Evolutionary conservation across 2,329 filamentous ascomycete species (phyloP), one percentile per base, ranked within the genome.

Genomic region (Chalaropsis ovoidea): DNA sequence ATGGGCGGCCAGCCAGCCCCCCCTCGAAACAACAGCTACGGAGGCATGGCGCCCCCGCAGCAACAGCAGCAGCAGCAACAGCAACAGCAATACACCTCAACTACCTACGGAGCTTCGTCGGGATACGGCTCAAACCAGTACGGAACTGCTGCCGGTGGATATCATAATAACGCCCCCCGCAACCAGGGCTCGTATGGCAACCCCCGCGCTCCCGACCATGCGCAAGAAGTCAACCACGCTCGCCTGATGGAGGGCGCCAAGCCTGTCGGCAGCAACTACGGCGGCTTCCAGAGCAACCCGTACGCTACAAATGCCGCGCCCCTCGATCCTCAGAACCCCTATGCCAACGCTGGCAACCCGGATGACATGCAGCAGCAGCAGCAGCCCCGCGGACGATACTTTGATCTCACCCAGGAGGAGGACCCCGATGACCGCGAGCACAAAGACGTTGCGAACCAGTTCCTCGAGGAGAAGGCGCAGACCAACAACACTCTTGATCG

Each of bases 361-460:
- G 67, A 68, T n/a, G 67, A 47, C 45, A 39, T 72, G 72, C 13
- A 80, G 79, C 67, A 81, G 78, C 31, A 61, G 79, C 67, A 81
- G 78, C 31, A 62, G 42, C 81, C 80, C 35, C 85, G 85, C 69
- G 82, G 89, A 63, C 85, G 87, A 66, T 82, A 88, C 67, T 83
- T 89, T 61, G 84, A 95, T 74, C 77, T 96, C 69, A 95, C 90
- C 0, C 65, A 67, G 39, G 90, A 86, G 0, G 90, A 96, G 70
- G 84, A 84, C 80, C 77, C 90, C 73, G 90, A 96, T 66, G 78
- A 82, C 77, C 76, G 86, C 69, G 86, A 94, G 68, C 82, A 92
- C 13, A 80, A 85, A 67, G 83, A 84, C 0, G 85, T 76, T 27
- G 71, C 87, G 19, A 67, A 70, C 3, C 74, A 77, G 70, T 11